Conservation (phyloP, 2,329 filamentous ascomycete species). For the Xylariomycetidae sp. region DNA sequence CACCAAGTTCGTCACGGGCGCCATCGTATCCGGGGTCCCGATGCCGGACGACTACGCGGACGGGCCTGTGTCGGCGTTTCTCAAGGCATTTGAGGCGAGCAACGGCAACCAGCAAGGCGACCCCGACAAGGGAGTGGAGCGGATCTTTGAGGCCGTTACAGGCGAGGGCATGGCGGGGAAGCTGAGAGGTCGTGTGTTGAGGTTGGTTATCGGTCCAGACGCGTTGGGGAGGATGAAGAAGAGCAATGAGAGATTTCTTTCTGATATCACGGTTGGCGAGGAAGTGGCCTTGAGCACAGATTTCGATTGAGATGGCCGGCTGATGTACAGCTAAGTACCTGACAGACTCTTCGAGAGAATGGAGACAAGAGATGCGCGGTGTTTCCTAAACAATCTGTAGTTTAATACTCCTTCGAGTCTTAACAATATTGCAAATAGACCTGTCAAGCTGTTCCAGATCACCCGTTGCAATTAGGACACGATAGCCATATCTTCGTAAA, state of each 20-base stretch:
- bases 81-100: slow-evolving; percentile 10
- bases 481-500: too few species aligned
- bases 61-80: slow-evolving; percentile 7
- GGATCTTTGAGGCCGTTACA: slow-evolving; percentile 33
- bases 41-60: slow-evolving; percentile 19
- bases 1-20: slow-evolving; percentile 33
- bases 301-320: too few species aligned
- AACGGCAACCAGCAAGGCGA: slow-evolving; percentile 26
- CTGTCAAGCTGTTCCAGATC: too few species aligned
- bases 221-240: slow-evolving; percentile 15
- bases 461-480: too few species aligned
- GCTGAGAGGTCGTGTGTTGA: slow-evolving; percentile 27
- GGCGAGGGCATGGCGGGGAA: slow-evolving; percentile 26
- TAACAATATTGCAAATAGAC: too few species aligned
- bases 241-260: slow-evolving; percentile 14
- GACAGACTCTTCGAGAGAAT: too few species aligned
- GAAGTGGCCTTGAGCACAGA: slow-evolving; percentile 17
- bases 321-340: too few species aligned
- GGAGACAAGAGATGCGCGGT: too few species aligned
- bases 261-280: slow-evolving; percentile 16
- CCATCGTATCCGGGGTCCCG: slow-evolving; percentile 7
- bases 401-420: too few species aligned
- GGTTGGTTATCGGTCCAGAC: slow-evolving; percentile 34
- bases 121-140: slow-evolving; percentile 29
- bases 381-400: too few species aligned